Base-by-base conservation (phyloP, 148 eudicot genomes). In the Heliosperma pusillum region DNA sequence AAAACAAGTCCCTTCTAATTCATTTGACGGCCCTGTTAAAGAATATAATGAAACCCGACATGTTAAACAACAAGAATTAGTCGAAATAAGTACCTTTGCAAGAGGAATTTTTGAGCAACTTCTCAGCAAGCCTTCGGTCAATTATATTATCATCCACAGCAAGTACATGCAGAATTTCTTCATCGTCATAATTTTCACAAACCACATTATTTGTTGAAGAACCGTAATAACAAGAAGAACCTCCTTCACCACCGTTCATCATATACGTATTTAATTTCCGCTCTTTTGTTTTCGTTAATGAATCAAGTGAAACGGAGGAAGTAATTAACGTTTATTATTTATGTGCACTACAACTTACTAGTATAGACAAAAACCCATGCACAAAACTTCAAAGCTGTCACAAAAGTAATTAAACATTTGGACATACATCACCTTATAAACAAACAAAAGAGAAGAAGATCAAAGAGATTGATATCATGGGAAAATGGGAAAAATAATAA, bases 111-210 rank as follows among this genome's bases (percentile, higher is more conserved):
- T 79, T 85, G 79, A 90, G 90, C 77, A 90, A 74, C 70, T 67
- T 86, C 69, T 88, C 90, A 50, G 86, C 83, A 78, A 90, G 84
- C 66, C 74, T 83, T 2, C 91, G 84, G 65, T 90, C 95, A 74
- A 88, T 63, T 36, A 82, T 66, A 71, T 81, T 90, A 70, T 90
- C 94, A 65, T 89, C 93, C 20, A 89, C 91, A 5, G 85, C 93
- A 45, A 89, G 82, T 55, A 89, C 90, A 78, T 86, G 91, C 27
- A 77, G 83, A 56, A 76, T 67, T 27, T 83, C 64, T 8, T 78
- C 84, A 65, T 73, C 80, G 64, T 77, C 73, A 57, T 40, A 36
- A 36, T 36, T 36, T 36, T 36, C 61, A 65, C 21, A 13, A 25
- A 52, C 66, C 50, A 36, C 50, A 55, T 19, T 19, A 21, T 69